Conservation (phyloP, 192 early-diverging fungal genomes). For the Coemansia sp. region DNA sequence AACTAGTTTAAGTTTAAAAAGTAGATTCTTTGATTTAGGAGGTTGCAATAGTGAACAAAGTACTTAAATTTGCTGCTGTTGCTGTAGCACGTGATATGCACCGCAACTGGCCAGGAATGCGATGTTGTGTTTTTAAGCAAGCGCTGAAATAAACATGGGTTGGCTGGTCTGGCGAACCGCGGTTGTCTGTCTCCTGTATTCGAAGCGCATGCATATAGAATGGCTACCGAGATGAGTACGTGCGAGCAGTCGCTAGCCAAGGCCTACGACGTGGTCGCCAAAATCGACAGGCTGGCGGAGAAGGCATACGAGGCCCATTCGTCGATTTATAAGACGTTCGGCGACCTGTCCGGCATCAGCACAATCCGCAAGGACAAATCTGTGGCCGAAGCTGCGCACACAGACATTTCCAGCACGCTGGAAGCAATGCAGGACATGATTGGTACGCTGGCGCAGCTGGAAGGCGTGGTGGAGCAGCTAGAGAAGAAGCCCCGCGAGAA, state of each 20-base stretch:
- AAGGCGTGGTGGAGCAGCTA: constrained; percentile 26
- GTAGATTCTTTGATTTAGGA: neutral
- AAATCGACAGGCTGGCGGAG: constrained; percentile 35
- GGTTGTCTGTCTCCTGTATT: too few relatives aligned
- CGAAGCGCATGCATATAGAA: too few relatives aligned
- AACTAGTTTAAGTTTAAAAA: neutral
- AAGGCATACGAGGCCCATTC: constrained; percentile 48
- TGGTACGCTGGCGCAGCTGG: constrained; percentile 21
- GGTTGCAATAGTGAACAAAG: too few relatives aligned
- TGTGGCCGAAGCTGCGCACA: constrained; percentile 36
- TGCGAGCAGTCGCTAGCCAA: constrained; percentile 23
- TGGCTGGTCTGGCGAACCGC: too few relatives aligned
- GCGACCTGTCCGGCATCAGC: constrained; percentile 42
- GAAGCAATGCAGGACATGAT: constrained; percentile 40
- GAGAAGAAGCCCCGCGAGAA: constrained; percentile 46
- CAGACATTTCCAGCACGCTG: constrained; percentile 39
- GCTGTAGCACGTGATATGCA: too few relatives aligned
- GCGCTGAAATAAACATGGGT: too few relatives aligned
- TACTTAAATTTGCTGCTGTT: too few relatives aligned
- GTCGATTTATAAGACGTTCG: constrained; percentile 42
- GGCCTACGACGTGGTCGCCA: constrained; percentile 27
- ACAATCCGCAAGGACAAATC: constrained; percentile 51
- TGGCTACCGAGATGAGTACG: neutral
- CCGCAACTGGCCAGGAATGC: too few relatives aligned
- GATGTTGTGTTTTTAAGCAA: too few relatives aligned